phyloP scores from a whole-genome alignment of 2,329 filamentous ascomycete genomes.

The Trichoderma sp. region DNA sequence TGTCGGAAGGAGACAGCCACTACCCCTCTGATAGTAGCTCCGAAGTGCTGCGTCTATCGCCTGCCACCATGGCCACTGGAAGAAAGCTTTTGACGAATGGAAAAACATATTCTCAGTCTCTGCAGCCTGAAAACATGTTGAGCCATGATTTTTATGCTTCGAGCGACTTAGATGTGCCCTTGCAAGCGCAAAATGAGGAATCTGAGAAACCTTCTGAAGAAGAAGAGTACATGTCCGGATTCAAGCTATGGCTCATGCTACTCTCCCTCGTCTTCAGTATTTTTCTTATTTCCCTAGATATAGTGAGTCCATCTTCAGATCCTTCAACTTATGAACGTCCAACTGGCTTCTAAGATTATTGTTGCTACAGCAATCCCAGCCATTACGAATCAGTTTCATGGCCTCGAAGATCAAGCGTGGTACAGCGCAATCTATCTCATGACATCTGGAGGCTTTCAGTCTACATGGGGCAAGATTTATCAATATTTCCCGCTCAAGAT shows the following conservation, averaged over 20 bases:
- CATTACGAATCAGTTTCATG: conserved; percentile 47
- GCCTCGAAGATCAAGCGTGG: conserved; percentile 50
- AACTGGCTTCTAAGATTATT: conserved; percentile 39
- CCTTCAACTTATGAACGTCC: not conserved
- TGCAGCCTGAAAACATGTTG: not conserved
- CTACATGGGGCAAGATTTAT: conserved; percentile 41
- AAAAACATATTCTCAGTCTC: not conserved
- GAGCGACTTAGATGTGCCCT: not conserved
- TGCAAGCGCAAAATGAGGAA: not conserved
- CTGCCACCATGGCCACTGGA: not conserved
- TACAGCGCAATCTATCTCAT: conserved; percentile 51
- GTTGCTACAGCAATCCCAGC: conserved; percentile 50
- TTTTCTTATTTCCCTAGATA: conserved; percentile 44
- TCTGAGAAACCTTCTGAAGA: not conserved
- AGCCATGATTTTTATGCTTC: not conserved
- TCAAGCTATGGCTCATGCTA: conserved; percentile 33
- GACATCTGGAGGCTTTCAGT: conserved; percentile 39
- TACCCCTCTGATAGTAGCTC: not conserved
- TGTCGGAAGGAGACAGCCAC: not conserved
- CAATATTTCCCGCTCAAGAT: conserved; percentile 48
- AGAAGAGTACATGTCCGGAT: not conserved
- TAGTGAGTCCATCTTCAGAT: conserved; percentile 23
- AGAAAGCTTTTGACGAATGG: not conserved
- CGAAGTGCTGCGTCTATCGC: not conserved
- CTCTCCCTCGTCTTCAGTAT: conserved; percentile 40